Evolutionary conservation across 371 early-diverging fungal species (phyloP), one percentile per base, ranked within the genome.

Genomic region (Zancudomyces culisetae): DNA sequence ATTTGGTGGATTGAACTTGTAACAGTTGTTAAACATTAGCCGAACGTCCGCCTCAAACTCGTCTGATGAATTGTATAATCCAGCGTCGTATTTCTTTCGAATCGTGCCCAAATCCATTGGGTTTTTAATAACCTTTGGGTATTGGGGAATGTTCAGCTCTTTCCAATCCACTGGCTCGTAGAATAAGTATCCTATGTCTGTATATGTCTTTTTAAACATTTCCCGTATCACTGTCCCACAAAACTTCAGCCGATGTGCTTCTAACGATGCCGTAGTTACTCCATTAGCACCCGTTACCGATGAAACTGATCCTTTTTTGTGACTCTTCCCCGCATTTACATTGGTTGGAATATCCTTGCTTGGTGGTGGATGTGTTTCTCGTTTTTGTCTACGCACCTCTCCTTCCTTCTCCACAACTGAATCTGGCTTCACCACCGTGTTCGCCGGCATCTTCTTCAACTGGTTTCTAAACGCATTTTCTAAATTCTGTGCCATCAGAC

Each of bases 71-170:
- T 64, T 55, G 63, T 98, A 98, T 23, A 73, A 70, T 12, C 79
- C 81, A 18, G 63, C 58, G 42, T 87, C 85, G 18, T 98, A 66
- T 63, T 90, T 91, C 39, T 74, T 72, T 58, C 78, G 74, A 39
- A 99, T 83, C 0, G 99, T 98, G 18, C 81, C 74, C 23, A 97
- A 50, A 63, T 99, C 99, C 98, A 99, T 99, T 3, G 99, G 99
- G 45, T 87, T 63, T 59, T 87, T 96, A 61, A 99, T 81, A 39
- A 98, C 80, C 1, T 75, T 73, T 21, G 76, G 79, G 70, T 99
- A 99, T 56, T 83, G 85, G 8, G 98, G 99, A 51, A 98, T 89
- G 52, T 81, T 80, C 24, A 98, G 70, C 1, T 79, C 79, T 4
- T 87, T 79, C 23, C 81, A 82, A 63, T 98, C 98, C 22, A 99